phyloP scores from a whole-genome alignment of 441 rosid genomes.

The Manihot esculenta region DNA sequence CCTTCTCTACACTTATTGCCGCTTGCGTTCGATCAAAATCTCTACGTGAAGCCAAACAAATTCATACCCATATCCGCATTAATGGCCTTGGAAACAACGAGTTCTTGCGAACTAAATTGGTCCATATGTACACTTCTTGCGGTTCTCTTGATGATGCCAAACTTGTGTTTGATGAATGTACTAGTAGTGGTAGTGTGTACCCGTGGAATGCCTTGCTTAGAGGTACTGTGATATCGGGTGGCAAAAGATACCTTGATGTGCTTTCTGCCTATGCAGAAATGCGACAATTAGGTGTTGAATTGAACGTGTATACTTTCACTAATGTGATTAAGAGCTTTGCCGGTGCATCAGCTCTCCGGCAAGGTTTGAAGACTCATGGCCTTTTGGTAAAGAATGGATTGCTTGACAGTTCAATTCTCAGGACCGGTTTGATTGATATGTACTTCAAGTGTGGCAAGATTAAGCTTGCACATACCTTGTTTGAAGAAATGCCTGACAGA shows the following conservation, averaged over 20 bases:
- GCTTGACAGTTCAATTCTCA: slow-evolving; percentile 46
- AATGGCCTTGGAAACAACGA: slow-evolving; percentile 70
- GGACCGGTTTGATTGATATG: slow-evolving; percentile 71
- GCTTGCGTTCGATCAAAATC: slow-evolving; percentile 74
- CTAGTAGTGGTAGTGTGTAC: slow-evolving; percentile 43
- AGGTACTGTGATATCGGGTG: slow-evolving; percentile 71
- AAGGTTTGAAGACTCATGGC: slow-evolving; percentile 73
- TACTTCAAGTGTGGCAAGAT: slow-evolving; percentile 78
- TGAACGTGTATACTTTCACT: slow-evolving; percentile 67
- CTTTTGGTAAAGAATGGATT: slow-evolving; percentile 71
- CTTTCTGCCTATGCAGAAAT: slow-evolving; percentile 56
- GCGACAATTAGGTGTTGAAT: slow-evolving; percentile 61
- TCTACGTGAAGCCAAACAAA: slow-evolving; percentile 48
- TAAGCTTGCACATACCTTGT: slow-evolving; percentile 51
- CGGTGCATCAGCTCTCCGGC: slow-evolving; percentile 68
- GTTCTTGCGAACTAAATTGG: slow-evolving; percentile 63
- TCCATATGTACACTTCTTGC: slow-evolving; percentile 66
- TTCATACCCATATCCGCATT: slow-evolving; percentile 60
- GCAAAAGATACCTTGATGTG: slow-evolving; percentile 56
- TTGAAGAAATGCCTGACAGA: slow-evolving; percentile 59
- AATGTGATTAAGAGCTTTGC: slow-evolving; percentile 79
- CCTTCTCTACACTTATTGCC: slow-evolving; percentile 67
- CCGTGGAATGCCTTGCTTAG: slow-evolving; percentile 84
- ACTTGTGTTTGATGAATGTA: slow-evolving; percentile 55
- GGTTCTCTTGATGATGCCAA: slow-evolving; percentile 67